These are phyloP conservation scores for Pleurotus cornucopiae DNA, from an alignment of 768 basidiomycete genomes.

Conservation along the genomic window DNA sequence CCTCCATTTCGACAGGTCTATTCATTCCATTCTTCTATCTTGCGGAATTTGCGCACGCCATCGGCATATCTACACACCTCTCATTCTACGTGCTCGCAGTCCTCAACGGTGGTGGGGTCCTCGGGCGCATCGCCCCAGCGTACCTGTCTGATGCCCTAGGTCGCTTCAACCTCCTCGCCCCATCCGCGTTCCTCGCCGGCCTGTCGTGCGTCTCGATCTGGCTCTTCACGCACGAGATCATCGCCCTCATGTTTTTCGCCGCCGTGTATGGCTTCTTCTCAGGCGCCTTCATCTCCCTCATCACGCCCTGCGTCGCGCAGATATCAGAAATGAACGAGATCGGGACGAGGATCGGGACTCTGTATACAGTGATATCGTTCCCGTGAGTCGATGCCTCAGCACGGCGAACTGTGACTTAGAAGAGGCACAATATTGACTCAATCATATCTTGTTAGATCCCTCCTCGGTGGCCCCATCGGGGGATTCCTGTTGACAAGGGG, in stretches of 20 bases:
- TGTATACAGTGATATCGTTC: conserved; percentile 63
- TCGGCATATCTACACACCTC: conserved; percentile 30
- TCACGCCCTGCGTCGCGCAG: conserved; percentile 65
- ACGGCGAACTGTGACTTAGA: neutral
- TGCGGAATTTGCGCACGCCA: conserved; percentile 49
- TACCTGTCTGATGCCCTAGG: conserved; percentile 63
- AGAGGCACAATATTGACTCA: neutral
- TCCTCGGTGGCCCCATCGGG: conserved; percentile 61
- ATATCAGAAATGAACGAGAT: conserved; percentile 57
- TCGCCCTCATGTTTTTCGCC: conserved; percentile 46
- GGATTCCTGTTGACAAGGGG: conserved; percentile 48
- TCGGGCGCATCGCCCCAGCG: conserved; percentile 63
- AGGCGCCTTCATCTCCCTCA: conserved; percentile 63
- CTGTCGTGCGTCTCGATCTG: conserved; percentile 56
- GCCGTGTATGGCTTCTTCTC: conserved; percentile 59
- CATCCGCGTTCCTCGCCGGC: conserved; percentile 60
- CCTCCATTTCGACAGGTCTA: conserved; percentile 37
- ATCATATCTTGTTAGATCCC: conserved; percentile 35
- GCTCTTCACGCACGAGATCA: conserved; percentile 40
- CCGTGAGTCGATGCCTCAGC: conserved; percentile 48
- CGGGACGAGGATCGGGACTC: conserved; percentile 58
- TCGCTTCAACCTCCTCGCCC: conserved; percentile 62
- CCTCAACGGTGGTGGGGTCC: conserved; percentile 64
- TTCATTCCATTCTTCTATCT: conserved; percentile 75
- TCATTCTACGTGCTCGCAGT: conserved; percentile 58